Conservation (phyloP, 139 green algal species). For the Chlorokybus atmophyticus region DNA sequence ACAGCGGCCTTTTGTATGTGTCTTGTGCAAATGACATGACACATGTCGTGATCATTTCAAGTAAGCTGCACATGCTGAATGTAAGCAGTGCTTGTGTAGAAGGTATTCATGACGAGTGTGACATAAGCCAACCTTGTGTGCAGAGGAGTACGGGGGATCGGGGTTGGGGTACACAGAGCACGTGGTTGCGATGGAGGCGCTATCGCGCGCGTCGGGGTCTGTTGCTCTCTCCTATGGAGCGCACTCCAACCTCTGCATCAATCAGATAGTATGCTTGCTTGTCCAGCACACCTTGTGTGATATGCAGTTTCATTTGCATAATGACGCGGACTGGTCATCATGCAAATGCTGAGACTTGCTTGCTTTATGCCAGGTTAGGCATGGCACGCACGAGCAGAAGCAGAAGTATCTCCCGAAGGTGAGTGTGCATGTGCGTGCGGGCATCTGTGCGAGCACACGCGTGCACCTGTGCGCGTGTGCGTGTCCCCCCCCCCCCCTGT, state of each 20-base stretch:
- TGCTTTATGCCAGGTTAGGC: conserved; percentile 41
- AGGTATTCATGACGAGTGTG: background rate
- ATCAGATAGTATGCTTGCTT: conserved; percentile 68
- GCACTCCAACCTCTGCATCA: conserved; percentile 88
- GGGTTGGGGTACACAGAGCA: conserved; percentile 68
- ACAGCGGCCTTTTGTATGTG: background rate
- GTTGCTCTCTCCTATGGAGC: conserved; percentile 77
- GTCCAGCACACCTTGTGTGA: no score
- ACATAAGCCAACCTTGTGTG: background rate
- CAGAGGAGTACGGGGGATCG: conserved; percentile 66
- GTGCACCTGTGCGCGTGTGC: background rate
- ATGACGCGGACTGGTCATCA: no score
- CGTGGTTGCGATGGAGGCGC: conserved; percentile 75
- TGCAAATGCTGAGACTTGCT: no score
- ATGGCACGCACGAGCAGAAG: conserved; percentile 55
- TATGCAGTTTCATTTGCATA: no score
- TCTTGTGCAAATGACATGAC: background rate
- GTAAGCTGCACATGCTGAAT: background rate
- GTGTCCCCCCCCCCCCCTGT: background rate
- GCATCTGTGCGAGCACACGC: background rate
- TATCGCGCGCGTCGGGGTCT: conserved; percentile 61
- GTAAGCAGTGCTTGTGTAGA: background rate
- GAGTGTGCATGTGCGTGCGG: no score
- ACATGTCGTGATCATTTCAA: background rate
- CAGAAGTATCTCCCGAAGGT: conserved; percentile 53